These are phyloP conservation scores for Pisolithus albus DNA, from an alignment of 768 basidiomycete genomes.

Conservation along the genomic window DNA sequence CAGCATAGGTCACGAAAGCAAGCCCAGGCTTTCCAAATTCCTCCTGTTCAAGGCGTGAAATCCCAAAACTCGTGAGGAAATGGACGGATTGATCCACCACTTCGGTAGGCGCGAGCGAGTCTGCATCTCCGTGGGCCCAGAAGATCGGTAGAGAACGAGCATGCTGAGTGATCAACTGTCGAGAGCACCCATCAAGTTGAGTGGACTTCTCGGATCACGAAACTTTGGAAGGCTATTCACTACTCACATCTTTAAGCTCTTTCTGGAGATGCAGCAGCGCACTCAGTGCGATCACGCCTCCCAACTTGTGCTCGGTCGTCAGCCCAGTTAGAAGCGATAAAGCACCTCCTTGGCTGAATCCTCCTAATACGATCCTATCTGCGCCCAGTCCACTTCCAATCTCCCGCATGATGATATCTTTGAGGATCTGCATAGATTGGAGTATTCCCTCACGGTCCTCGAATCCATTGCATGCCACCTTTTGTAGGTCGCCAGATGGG, in stretches of 20 bases:
- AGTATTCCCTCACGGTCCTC: conserved; percentile 33
- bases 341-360: conserved; percentile 77
- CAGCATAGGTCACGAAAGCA: conserved; percentile 53
- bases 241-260: conserved; percentile 56
- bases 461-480: conserved; percentile 40
- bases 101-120: conserved; percentile 57
- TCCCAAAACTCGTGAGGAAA: conserved; percentile 44
- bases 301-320: conserved; percentile 47
- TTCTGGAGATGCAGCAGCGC: conserved; percentile 64
- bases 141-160: conserved; percentile 60
- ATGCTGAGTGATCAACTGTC: conserved; percentile 57
- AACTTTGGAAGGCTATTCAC: background rate
- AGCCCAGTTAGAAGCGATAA: conserved; percentile 68
- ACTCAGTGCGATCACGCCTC: conserved; percentile 60
- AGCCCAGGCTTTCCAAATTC: conserved; percentile 36
- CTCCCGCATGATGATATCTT: conserved; percentile 61
- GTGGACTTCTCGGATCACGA: background rate
- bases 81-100: conserved; percentile 49
- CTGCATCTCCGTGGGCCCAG: conserved; percentile 72
- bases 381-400: conserved; percentile 61
- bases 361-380: conserved; percentile 68
- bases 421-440: conserved; percentile 47
- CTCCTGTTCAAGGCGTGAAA: conserved; percentile 16
- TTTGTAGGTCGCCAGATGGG: conserved; percentile 38
- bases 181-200: background rate